Evolutionary conservation across 2,329 filamentous ascomycete species (phyloP), one percentile per base, ranked within the genome.

Genomic region (Ceratocystis alfenasii): DNA sequence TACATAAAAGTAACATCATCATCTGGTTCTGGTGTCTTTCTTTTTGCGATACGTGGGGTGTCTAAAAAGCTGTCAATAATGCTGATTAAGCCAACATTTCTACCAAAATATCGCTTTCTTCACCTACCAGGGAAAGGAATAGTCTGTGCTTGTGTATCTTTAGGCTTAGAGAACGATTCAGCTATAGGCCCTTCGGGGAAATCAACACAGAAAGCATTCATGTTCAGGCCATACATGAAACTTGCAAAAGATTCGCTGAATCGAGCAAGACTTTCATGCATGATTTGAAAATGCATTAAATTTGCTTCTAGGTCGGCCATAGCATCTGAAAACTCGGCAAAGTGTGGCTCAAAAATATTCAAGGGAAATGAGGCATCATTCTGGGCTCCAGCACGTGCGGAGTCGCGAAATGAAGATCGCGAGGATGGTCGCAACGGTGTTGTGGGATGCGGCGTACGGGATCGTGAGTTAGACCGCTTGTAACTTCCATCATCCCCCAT

Each of bases 161-260:
- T 83, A 22, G 84, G 82, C 70, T 86, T 80, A 67, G 82, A 82
- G 73, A 96, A 96, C 0, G 90, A 95, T 71, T 96, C 91, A 7
- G 86, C 73, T 69, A 95, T 84, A 0, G 92, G 92, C 1, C 88
- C 89, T 89, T 99, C 94, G 0, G 91, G 89, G 70, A 96, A 99
- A 75, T 99, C 94, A 41, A 97, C 92, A 74, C 93, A 97, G 74
- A 97, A 99, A 1, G 94, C 94, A 75, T 96, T 97, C 92, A 99
- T 96, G 73, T 97, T 97, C 74, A 99, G 76, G 1, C 94, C 94
- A 72, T 97, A 99, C 59, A 99, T 77, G 72, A 99, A 97, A 71
- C 88, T 90, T 0, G 91, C 91, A 75, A 99, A 99, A 73, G 89
- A 95, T 80, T 99, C 94, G 75, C 87, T 93, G 76, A 99, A 99